Conservation (phyloP, 2,329 filamentous ascomycete species). For the Microdochium paspali region DNA sequence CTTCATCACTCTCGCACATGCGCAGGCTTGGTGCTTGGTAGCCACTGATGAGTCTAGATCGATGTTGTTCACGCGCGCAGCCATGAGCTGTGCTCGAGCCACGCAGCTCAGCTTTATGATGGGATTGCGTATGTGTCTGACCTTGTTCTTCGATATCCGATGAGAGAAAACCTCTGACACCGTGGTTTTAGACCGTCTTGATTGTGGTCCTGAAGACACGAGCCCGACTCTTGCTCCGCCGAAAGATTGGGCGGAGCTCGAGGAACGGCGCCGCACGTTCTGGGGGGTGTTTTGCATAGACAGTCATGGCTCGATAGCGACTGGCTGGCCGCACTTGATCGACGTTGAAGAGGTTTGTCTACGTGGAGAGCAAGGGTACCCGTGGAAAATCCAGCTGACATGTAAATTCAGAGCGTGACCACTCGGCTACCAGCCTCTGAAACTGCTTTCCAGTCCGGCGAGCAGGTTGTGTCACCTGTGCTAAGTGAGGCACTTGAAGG, state of each 20-base stretch:
- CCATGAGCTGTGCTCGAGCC: constrained; percentile 67
- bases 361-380: not conserved
- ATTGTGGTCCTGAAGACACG: constrained; percentile 14
- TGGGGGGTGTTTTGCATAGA: constrained; percentile 81
- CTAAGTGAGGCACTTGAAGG: constrained; percentile 57
- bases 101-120: constrained; percentile 72
- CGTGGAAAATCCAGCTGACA: constrained; percentile 1
- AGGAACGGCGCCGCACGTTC: constrained; percentile 76
- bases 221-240: constrained; percentile 67
- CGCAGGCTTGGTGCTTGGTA: constrained; percentile 71
- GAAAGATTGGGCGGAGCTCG: constrained; percentile 70
- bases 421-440: constrained; percentile 77
- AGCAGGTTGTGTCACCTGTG: constrained; percentile 50
- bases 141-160: constrained; percentile 53
- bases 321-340: constrained; percentile 80
- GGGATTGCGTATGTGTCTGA: constrained; percentile 56
- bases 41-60: constrained; percentile 73
- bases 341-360: constrained; percentile 57
- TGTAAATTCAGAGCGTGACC: constrained; percentile 40
- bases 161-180: not conserved
- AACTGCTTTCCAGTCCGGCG: constrained; percentile 61
- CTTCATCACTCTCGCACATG: constrained; percentile 70
- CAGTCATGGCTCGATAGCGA: constrained; percentile 77
- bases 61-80: constrained; percentile 78
- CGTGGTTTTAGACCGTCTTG: constrained; percentile 12